Evolutionary conservation across 2,329 filamentous ascomycete genomes (phyloP).

Genomic region (Chlorencoelia australis): DNA sequence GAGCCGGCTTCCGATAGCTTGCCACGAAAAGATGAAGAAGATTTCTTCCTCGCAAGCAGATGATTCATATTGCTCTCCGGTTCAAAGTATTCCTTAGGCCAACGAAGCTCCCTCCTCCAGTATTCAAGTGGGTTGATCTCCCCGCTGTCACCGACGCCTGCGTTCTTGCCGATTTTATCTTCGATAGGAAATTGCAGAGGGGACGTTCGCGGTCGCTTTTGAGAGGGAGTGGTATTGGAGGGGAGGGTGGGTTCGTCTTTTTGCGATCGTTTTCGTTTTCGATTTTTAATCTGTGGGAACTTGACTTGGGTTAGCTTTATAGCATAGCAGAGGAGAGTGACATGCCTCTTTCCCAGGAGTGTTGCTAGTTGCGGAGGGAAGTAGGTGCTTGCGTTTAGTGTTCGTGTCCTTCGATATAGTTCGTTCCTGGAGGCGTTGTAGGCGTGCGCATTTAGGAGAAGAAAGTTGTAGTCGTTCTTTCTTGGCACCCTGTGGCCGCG

Average conservation of each 20-base stretch:
- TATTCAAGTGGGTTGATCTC: background rate
- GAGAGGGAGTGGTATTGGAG: slow-evolving; percentile 9
- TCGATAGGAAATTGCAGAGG: background rate
- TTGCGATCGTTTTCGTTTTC: slow-evolving; percentile 3
- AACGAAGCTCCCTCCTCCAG: no score
- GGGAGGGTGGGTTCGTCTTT: background rate
- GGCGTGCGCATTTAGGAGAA: background rate
- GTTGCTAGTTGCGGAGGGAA: slow-evolving; percentile 16
- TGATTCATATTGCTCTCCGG: slow-evolving; percentile 10
- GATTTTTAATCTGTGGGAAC: slow-evolving; percentile 10
- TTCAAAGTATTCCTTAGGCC: slow-evolving; percentile 1
- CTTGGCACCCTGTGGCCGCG: background rate
- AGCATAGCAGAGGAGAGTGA: slow-evolving; percentile 12
- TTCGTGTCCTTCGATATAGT: slow-evolving; percentile 5
- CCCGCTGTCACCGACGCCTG: background rate
- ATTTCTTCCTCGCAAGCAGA: no score
- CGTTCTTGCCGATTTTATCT: background rate
- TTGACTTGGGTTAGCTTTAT: slow-evolving; percentile 18
- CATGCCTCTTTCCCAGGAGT: slow-evolving; percentile 15
- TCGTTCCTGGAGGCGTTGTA: slow-evolving; percentile 4
- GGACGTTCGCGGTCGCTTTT: slow-evolving; percentile 13
- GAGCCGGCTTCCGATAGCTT: slow-evolving; percentile 21
- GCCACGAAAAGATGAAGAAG: slow-evolving; percentile 20
- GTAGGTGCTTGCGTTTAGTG: slow-evolving; percentile 10
- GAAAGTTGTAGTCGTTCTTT: slow-evolving; percentile 21